Evolutionary conservation across 768 basidiomycete genomes (phyloP).

Genomic region (Rhodotorula graminis): DNA sequence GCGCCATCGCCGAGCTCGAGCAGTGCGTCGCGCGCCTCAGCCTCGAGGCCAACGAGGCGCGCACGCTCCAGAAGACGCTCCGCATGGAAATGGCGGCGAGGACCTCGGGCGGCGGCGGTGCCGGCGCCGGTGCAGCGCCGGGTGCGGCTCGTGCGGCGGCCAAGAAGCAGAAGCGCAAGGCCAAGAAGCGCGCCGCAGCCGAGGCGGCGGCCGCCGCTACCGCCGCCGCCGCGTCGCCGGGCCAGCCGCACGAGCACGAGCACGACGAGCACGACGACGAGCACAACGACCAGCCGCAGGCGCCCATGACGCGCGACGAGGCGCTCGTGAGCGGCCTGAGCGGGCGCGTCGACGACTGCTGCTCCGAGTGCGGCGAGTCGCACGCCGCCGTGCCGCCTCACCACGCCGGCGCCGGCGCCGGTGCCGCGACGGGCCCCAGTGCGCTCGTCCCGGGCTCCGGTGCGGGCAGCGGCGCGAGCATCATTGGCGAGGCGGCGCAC

Average conservation of each 20-base stretch:
- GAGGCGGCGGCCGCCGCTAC: not conserved
- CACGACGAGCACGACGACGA: not conserved
- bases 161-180: conserved; percentile 4
- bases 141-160: no score
- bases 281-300: no score
- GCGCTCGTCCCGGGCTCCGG: no score
- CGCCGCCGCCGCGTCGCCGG: not conserved
- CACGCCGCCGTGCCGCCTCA: not conserved
- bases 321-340: not conserved
- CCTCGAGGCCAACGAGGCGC: conserved; percentile 34
- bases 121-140: no score
- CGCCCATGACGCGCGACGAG: not conserved
- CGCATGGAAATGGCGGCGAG: conserved; percentile 15
- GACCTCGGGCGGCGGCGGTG: not conserved
- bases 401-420: not conserved
- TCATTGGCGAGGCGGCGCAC: not conserved
- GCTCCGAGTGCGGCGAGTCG: conserved; percentile 3
- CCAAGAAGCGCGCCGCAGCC: not conserved
- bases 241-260: no score
- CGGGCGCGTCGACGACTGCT: not conserved
- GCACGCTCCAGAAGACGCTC: conserved; percentile 21
- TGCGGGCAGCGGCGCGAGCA: no score
- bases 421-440: not conserved
- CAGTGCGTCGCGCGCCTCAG: conserved; percentile 29
- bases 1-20: conserved; percentile 30